Base-by-base conservation (phyloP, 306 rosid species). In the Citrullus mucosospermus region DNA sequence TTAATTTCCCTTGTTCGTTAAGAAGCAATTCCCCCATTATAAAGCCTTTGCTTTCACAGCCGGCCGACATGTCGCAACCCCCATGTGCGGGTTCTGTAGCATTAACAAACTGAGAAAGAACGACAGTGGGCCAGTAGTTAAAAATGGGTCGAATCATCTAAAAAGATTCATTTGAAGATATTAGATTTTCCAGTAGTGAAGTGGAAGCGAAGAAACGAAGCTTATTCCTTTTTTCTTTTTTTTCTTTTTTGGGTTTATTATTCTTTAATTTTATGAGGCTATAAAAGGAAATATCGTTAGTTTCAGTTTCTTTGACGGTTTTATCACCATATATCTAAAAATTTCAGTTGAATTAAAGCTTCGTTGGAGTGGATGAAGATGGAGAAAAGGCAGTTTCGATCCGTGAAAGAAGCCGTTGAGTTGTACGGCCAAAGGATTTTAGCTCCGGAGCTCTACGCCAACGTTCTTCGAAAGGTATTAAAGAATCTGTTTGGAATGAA, bases 141-240 rank as follows among this genome's bases (percentile, higher is more conserved):
- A 53, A 53, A 53, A 53, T 44, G 48, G 71, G 66, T 32, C 69
- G 69, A 38, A 63, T 63, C 41, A 17, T 62, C 39, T 28, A 4
- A 60, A 60, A 60, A 60, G 67, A 28, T 22, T 28, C 7, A 28
- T 6, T 60, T 28, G 17, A 11, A 22, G 4, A 22, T 4, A 10
- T 58, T 53, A 30, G 39, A 87, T 85, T 91, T 12, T 46, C 89
- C 78, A 88, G 97, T 92, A 87, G 97, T 94, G 98, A 89, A 94
- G 98, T 94, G 96, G 88, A 94, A 89, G 96, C 96, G 85, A 94
- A 92, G 98, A 88, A 94, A 94, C 85, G 97, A 94, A 94, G 93
- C 89, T 85, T 83, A 82, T 66, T 62, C 82, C 78, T 68, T 65
- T 39, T 68, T 39, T 6, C 54, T 28, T 83, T 76, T 46, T 46